A percentile compares a stretch with the other conserved stretches of the same genome.
Conservation (phyloP, 805 yeast genomes). For the Lipomyces sp. region DNA sequence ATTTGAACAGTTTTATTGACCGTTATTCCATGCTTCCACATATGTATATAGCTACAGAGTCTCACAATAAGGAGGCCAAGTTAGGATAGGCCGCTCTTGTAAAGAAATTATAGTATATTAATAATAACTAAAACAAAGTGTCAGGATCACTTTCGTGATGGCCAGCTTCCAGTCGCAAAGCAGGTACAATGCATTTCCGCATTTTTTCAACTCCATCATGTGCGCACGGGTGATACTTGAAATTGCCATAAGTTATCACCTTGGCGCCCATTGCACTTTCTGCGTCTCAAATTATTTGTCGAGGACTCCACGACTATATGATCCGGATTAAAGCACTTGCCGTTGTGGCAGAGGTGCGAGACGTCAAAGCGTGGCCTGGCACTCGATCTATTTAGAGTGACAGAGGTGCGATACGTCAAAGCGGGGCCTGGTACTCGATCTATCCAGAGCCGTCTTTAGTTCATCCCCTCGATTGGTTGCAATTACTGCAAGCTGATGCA, state of each 20-base stretch:
- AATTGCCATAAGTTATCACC: neutral
- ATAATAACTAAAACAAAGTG: too few species aligned
- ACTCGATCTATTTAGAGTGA: neutral
- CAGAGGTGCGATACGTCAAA: neutral
- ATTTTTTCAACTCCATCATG: neutral
- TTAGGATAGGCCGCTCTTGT: too few species aligned
- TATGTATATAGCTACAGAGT: too few species aligned
- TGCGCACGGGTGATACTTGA: neutral
- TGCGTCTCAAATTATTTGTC: neutral
- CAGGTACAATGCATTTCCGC: neutral
- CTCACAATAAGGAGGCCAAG: too few species aligned
- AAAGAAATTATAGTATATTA: too few species aligned
- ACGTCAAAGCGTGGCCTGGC: neutral
- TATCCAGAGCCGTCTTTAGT: neutral
- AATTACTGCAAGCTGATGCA: neutral
- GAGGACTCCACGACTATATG: neutral
- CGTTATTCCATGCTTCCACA: too few species aligned
- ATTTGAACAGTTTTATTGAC: too few species aligned
- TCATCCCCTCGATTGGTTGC: slow-evolving; percentile 1
- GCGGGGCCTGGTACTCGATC: neutral
- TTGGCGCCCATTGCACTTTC: neutral
- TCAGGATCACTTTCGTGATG: neutral
- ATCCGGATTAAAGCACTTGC: neutral
- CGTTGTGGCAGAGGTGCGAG: neutral
- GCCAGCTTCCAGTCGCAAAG: neutral